A percentile compares a stretch with the other conserved stretches of the same genome.
These are phyloP conservation scores for Aspergillus chevalieri DNA, from an alignment of 2,329 filamentous ascomycete species.

Conservation along the genomic window DNA sequence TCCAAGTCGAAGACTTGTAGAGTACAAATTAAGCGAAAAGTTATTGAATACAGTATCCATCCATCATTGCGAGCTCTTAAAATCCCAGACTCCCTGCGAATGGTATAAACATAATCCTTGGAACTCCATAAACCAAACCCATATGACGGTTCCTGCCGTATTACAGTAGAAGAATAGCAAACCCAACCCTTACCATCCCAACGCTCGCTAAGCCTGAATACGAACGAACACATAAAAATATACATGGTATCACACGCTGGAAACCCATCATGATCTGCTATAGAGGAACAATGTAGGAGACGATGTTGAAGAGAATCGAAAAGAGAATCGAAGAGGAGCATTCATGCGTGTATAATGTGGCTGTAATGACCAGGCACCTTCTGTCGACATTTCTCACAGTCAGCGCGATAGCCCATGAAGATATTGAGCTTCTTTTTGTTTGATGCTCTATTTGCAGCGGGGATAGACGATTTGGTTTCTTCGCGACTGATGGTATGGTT, in stretches of 20 bases:
- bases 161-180: too few species aligned
- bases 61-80: too few species aligned
- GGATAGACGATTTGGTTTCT: not conserved
- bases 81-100: too few species aligned
- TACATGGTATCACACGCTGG: not conserved
- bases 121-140: too few species aligned
- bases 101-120: too few species aligned
- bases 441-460: constrained; percentile 1
- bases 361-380: constrained; percentile 76
- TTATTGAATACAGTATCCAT: too few species aligned
- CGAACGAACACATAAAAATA: not conserved
- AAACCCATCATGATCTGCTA: not conserved
- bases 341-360: constrained; percentile 56
- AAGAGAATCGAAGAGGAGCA: not conserved
- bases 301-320: not conserved
- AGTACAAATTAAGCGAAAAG: too few species aligned
- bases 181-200: too few species aligned
- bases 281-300: not conserved
- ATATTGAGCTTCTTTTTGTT: constrained; percentile 55
- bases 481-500: not conserved
- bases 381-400: constrained; percentile 70
- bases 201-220: too few species aligned
- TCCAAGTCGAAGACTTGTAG: too few species aligned
- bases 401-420: constrained; percentile 70
- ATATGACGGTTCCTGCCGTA: too few species aligned